These are phyloP conservation scores for Ambrosia hybrid DNA, from an alignment of 140 eudicot species.

Conservation along the genomic window DNA sequence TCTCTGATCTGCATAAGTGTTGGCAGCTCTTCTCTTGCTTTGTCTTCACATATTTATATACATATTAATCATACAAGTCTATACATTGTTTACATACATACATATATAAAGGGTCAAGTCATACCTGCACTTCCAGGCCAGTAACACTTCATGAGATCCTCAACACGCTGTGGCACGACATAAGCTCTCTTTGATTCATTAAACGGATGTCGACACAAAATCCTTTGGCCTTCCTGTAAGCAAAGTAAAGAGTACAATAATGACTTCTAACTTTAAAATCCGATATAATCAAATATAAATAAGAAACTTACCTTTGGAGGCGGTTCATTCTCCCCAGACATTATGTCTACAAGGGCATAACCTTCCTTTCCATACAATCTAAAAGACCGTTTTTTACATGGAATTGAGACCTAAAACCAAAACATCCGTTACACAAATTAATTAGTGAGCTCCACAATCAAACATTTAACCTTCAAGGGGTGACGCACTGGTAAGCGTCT, in stretches of 20 bases:
- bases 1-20: slow-evolving; percentile 66
- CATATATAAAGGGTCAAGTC: neutral
- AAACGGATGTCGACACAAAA: slow-evolving; percentile 92
- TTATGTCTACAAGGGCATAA: slow-evolving; percentile 87
- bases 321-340: slow-evolving; percentile 94
- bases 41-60: slow-evolving; percentile 41
- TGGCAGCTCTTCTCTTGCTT: slow-evolving; percentile 71
- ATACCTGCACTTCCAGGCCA: slow-evolving; percentile 92
- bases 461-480: neutral
- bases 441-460: neutral
- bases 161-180: slow-evolving; percentile 94
- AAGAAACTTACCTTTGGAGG: slow-evolving; percentile 71
- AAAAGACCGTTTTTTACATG: slow-evolving; percentile 87
- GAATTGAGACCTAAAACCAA: slow-evolving; percentile 79
- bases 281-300: neutral
- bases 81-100: neutral
- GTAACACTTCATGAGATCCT: slow-evolving; percentile 87
- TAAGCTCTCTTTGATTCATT: slow-evolving; percentile 93
- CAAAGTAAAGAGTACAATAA: neutral
- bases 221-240: slow-evolving; percentile 73
- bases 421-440: neutral
- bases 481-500: neutral
- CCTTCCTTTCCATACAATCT: slow-evolving; percentile 96
- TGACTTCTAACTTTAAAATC: neutral
- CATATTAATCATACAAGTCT: neutral